Percentiles rank a stretch among this genome's conserved stretches.
Evolutionary conservation across 1,139 yeast species (phyloP).

Genomic region (Hyphopichia buzzinii): DNA sequence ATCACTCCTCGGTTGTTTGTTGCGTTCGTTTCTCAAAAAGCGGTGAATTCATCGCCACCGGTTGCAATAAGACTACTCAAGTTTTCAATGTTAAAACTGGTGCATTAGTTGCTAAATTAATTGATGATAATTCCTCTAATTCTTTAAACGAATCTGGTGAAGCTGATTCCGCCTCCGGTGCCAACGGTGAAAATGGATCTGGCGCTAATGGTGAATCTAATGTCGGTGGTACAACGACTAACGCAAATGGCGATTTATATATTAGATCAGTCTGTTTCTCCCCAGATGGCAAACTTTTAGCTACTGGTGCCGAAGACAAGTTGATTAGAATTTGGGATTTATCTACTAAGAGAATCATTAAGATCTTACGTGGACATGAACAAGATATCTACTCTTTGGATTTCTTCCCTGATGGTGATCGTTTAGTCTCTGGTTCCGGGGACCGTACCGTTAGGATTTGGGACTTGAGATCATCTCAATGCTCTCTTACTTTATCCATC

Average conservation of each 20-base stretch:
- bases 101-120: slow-evolving; percentile 79
- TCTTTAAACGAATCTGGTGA: slow-evolving; percentile 16
- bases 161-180: slow-evolving; percentile 24
- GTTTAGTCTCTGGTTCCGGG: slow-evolving; percentile 94
- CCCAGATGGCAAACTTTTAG: slow-evolving; percentile 92
- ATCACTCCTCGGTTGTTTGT: slow-evolving; percentile 93
- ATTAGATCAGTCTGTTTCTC: slow-evolving; percentile 95
- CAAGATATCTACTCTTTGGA: slow-evolving; percentile 96
- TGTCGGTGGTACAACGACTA: slow-evolving; percentile 32
- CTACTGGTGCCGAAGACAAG: slow-evolving; percentile 98
- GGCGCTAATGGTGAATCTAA: slow-evolving; percentile 23
- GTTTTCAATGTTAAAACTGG: slow-evolving; percentile 93
- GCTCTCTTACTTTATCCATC: slow-evolving; percentile 82
- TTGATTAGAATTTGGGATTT: slow-evolving; percentile 97
- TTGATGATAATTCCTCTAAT: slow-evolving; percentile 67
- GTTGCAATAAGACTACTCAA: slow-evolving; percentile 94
- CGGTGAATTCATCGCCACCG: slow-evolving; percentile 93
- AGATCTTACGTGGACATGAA: slow-evolving; percentile 91
- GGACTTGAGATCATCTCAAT: slow-evolving; percentile 92
- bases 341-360: slow-evolving; percentile 79
- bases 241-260: slow-evolving; percentile 75
- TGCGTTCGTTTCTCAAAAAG: slow-evolving; percentile 92
- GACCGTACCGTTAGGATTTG: slow-evolving; percentile 96
- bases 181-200: slow-evolving; percentile 16
- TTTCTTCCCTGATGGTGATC: slow-evolving; percentile 92